A percentile compares a stretch with the other conserved stretches of the same genome.
These are phyloP conservation scores for Raffaelea deltoideospora DNA, from an alignment of 2,329 filamentous ascomycete genomes.

Conservation along the genomic window DNA sequence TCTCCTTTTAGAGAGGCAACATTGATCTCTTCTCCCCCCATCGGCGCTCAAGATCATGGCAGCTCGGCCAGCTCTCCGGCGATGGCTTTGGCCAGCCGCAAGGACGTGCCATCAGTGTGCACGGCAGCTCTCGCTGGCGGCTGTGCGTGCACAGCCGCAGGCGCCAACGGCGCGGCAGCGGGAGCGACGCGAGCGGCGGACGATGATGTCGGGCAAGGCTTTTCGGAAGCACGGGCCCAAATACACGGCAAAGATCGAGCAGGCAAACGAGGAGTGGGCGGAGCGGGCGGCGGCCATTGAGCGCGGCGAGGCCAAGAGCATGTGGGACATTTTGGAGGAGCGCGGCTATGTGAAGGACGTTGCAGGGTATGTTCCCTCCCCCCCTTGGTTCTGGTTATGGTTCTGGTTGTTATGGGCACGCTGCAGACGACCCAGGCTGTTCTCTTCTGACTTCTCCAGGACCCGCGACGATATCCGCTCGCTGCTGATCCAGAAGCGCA, in stretches of 20 bases:
- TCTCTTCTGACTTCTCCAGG: conserved; percentile 13
- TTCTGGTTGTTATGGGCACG: too few relatives aligned
- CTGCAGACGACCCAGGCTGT: too few relatives aligned
- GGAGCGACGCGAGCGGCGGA: too few relatives aligned
- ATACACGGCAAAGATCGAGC: conserved; percentile 26
- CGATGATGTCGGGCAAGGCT: conserved; percentile 6
- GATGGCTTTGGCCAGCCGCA: conserved; percentile 2
- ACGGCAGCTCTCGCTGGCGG: too few relatives aligned
- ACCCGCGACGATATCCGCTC: conserved; percentile 40
- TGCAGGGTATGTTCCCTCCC: conserved; percentile 42
- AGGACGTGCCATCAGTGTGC: conserved; percentile 8
- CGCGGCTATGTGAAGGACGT: conserved; percentile 60
- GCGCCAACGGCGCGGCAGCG: conserved; percentile 1
- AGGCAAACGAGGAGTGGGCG: conserved; percentile 31
- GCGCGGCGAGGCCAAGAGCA: conserved; percentile 32
- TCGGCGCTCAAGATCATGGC: too few relatives aligned
- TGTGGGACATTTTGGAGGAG: conserved; percentile 53
- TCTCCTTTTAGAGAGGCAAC: too few relatives aligned
- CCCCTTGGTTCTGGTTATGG: not conserved
- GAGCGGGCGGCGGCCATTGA: conserved; percentile 29
- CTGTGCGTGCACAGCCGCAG: too few relatives aligned
- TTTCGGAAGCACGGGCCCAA: conserved; percentile 14
- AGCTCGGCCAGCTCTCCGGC: not conserved
- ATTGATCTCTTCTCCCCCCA: too few relatives aligned
- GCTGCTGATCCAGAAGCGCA: conserved; percentile 47